Evolutionary conservation across 1,139 yeast genomes (phyloP).

Genomic region (Candida freyschussii): DNA sequence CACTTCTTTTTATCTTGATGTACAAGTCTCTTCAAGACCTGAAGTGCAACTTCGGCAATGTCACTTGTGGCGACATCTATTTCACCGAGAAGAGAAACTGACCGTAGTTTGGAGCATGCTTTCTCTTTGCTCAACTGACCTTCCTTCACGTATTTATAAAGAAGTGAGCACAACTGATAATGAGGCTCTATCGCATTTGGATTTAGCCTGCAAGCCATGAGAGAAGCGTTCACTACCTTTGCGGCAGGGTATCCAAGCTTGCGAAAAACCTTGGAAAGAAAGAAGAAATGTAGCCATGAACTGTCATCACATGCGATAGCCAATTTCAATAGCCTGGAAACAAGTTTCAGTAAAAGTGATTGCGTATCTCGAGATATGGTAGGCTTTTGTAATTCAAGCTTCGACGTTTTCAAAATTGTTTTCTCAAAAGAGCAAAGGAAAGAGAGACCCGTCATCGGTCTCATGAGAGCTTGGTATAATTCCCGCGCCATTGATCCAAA

Average conservation of each 20-base stretch:
- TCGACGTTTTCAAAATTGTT: slow-evolving; percentile 21
- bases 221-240: slow-evolving; percentile 36
- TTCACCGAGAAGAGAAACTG: no score
- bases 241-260: slow-evolving; percentile 37
- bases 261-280: slow-evolving; percentile 55
- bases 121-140: slow-evolving; percentile 32
- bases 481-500: slow-evolving; percentile 60
- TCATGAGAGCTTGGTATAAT: slow-evolving; percentile 53
- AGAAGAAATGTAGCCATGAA: slow-evolving; percentile 57
- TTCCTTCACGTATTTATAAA: slow-evolving; percentile 50
- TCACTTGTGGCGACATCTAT: slow-evolving; percentile 26
- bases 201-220: slow-evolving; percentile 36
- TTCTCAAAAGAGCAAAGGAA: slow-evolving; percentile 23
- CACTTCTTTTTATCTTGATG: slow-evolving; percentile 75
- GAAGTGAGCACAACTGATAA: slow-evolving; percentile 54
- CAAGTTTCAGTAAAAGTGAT: slow-evolving; percentile 21
- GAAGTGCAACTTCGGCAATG: slow-evolving; percentile 28
- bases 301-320: slow-evolving; percentile 25
- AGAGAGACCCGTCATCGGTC: slow-evolving; percentile 54
- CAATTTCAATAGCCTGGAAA: slow-evolving; percentile 21
- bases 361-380: slow-evolving; percentile 15
- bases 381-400: slow-evolving; percentile 27
- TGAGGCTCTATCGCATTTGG: slow-evolving; percentile 62
- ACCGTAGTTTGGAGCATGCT: slow-evolving; percentile 38
- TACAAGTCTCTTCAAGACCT: slow-evolving; percentile 37